Conservation (phyloP, 2,329 filamentous ascomycete species). For the Arachnomyces sp. region DNA sequence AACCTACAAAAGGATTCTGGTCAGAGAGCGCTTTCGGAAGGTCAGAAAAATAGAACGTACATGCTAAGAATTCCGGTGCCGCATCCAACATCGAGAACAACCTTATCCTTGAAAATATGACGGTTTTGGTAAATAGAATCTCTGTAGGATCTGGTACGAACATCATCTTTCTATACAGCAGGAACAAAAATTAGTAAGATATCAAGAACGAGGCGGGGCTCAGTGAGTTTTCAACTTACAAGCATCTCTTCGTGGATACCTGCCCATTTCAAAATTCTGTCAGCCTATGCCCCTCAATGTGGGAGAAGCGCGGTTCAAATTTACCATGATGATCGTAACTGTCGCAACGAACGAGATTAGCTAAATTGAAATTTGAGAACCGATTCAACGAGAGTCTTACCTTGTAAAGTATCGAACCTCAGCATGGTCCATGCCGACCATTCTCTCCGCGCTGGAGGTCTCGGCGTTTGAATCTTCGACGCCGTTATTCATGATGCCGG, state of each 20-base stretch:
- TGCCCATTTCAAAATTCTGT: constrained; percentile 37
- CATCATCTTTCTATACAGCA: constrained; percentile 79
- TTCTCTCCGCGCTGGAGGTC: constrained; percentile 38
- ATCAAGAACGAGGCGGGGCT: constrained; percentile 9
- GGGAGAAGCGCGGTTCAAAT: constrained; percentile 20
- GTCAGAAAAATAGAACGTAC: constrained; percentile 47
- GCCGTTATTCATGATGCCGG: constrained; percentile 26
- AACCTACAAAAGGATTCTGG: constrained; percentile 57
- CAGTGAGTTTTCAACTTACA: constrained; percentile 51
- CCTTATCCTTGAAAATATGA: constrained; percentile 84
- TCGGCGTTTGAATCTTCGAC: constrained; percentile 17
- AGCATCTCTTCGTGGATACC: constrained; percentile 98
- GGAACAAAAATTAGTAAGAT: constrained; percentile 8
- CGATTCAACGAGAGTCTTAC: constrained; percentile 38
- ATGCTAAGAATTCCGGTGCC: constrained; percentile 98
- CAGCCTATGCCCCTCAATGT: too few species aligned
- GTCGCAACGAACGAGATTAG: constrained; percentile 17
- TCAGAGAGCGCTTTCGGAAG: constrained; percentile 10
- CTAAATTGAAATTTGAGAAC: constrained; percentile 1
- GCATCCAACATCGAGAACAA: constrained; percentile 95
- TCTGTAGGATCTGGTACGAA: constrained; percentile 92
- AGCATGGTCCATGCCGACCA: constrained; percentile 69
- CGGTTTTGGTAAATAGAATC: constrained; percentile 96
- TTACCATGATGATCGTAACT: constrained; percentile 98
- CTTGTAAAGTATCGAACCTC: constrained; percentile 99